Percentiles rank a stretch among this genome's conserved stretches.
Evolutionary conservation across 2,329 filamentous ascomycete species (phyloP).

Genomic region (Fusarium sp.): DNA sequence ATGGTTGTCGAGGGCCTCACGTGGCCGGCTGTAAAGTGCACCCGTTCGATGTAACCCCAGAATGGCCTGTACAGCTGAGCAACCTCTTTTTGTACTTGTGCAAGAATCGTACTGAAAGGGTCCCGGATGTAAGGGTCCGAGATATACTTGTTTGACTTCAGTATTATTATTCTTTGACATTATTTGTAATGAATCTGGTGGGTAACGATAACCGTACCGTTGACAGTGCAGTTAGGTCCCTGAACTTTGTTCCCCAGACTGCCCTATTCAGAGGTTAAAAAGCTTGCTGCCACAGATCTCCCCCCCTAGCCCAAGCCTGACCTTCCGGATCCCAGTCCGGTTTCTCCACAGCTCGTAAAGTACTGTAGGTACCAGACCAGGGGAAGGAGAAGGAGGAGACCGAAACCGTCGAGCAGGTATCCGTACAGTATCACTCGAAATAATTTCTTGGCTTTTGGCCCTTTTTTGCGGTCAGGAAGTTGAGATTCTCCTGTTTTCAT

Average conservation of each 20-base stretch:
- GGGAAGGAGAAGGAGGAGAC: slow-evolving; percentile 13
- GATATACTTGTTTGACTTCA: too few species aligned
- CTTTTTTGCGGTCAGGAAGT: slow-evolving; percentile 29
- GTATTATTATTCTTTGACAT: too few species aligned
- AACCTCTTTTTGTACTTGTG: neutral
- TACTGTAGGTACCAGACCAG: slow-evolving; percentile 17
- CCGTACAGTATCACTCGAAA: slow-evolving; percentile 32
- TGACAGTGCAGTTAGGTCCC: neutral
- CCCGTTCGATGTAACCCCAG: slow-evolving; percentile 28
- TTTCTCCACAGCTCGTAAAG: slow-evolving; percentile 16
- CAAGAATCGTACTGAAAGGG: neutral
- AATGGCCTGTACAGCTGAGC: slow-evolving; percentile 28
- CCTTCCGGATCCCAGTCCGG: slow-evolving; percentile 18
- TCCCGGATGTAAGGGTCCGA: neutral
- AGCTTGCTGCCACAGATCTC: neutral
- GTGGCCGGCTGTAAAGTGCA: slow-evolving; percentile 23
- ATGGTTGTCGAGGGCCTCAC: slow-evolving; percentile 32
- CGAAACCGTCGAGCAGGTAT: neutral
- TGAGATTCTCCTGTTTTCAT: slow-evolving; percentile 13
- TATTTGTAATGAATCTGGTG: neutral
- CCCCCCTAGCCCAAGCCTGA: slow-evolving; percentile 12
- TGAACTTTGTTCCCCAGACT: slow-evolving; percentile 2
- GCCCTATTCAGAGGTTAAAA: slow-evolving; percentile 4
- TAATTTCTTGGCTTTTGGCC: slow-evolving; percentile 33
- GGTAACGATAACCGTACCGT: neutral